A percentile compares a stretch with the other conserved stretches of the same genome.
Conservation (phyloP, 1,139 yeast genomes). For the Kluyveromyces sp. region DNA sequence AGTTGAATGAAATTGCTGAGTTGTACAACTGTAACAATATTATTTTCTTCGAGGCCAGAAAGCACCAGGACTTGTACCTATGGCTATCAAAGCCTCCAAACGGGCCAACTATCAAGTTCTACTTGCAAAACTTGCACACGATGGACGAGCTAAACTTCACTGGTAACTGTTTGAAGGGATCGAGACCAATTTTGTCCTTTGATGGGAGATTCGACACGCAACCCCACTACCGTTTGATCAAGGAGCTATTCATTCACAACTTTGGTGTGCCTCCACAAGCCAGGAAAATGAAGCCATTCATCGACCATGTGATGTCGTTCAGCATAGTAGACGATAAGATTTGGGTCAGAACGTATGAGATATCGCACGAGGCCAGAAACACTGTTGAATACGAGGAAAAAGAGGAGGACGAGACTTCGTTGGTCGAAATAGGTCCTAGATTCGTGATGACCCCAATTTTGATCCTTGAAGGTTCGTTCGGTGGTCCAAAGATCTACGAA, state of each 20-base stretch:
- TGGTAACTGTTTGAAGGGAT: conserved; percentile 92
- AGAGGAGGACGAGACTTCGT: conserved; percentile 48
- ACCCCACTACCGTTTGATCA: conserved; percentile 65
- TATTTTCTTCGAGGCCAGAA: conserved; percentile 90
- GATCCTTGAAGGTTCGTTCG: conserved; percentile 91
- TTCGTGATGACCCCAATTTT: conserved; percentile 89
- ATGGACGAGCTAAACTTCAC: conserved; percentile 93
- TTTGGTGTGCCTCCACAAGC: conserved; percentile 97
- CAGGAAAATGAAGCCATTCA: conserved; percentile 89
- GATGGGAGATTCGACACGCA: conserved; percentile 65
- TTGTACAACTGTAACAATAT: conserved; percentile 94
- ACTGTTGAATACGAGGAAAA: conserved; percentile 42
- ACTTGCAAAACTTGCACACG: conserved; percentile 90
- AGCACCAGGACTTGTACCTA: conserved; percentile 89
- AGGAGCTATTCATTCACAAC: conserved; percentile 76
- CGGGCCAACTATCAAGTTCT: conserved; percentile 94
- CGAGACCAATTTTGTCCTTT: conserved; percentile 90
- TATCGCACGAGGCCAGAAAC: conserved; percentile 56
- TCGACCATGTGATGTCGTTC: conserved; percentile 92
- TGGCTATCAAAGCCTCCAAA: conserved; percentile 97
- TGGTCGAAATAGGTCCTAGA: conserved; percentile 96
- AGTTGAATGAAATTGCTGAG: conserved; percentile 92
- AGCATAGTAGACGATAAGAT: conserved; percentile 87
- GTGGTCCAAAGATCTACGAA: conserved; percentile 96
- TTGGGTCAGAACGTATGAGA: conserved; percentile 95